Evolutionary conservation across 1,139 yeast genomes (phyloP).

Genomic region (Ogataea hybrid): DNA sequence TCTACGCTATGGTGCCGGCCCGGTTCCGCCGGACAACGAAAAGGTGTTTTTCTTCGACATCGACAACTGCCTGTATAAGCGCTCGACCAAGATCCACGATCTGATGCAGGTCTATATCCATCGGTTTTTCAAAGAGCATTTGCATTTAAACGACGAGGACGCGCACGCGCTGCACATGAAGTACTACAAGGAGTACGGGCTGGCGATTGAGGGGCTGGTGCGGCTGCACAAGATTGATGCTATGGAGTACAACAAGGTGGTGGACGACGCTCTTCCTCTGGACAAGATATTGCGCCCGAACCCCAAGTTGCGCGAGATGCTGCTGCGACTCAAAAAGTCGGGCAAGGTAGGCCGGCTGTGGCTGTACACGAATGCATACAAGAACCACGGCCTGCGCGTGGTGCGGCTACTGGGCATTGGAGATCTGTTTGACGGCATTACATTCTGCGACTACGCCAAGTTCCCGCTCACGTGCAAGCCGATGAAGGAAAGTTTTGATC

Average conservation of each 20-base stretch:
- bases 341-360: constrained; percentile 61
- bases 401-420: constrained; percentile 79
- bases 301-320: constrained; percentile 47
- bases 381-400: constrained; percentile 80
- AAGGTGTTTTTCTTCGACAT: constrained; percentile 83
- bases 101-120: constrained; percentile 87
- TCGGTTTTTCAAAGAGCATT: constrained; percentile 65
- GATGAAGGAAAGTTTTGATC: constrained; percentile 55
- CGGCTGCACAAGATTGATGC: constrained; percentile 83
- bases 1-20: constrained; percentile 47
- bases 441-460: constrained; percentile 76
- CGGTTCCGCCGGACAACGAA: constrained; percentile 40
- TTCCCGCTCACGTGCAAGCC: constrained; percentile 84
- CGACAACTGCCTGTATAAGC: constrained; percentile 82
- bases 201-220: constrained; percentile 90
- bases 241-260: constrained; percentile 78
- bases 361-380: constrained; percentile 94
- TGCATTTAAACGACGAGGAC: constrained; percentile 66
- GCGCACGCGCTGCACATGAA: constrained; percentile 69
- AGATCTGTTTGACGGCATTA: constrained; percentile 88
- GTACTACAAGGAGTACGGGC: constrained; percentile 84
- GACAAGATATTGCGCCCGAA: constrained; percentile 70
- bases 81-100: constrained; percentile 75
- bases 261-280: constrained; percentile 89
- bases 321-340: constrained; percentile 42